Evolutionary conservation across 306 rosid genomes (phyloP), one percentile per base, ranked within the genome.

Genomic region (Glycyrrhiza uralensis): DNA sequence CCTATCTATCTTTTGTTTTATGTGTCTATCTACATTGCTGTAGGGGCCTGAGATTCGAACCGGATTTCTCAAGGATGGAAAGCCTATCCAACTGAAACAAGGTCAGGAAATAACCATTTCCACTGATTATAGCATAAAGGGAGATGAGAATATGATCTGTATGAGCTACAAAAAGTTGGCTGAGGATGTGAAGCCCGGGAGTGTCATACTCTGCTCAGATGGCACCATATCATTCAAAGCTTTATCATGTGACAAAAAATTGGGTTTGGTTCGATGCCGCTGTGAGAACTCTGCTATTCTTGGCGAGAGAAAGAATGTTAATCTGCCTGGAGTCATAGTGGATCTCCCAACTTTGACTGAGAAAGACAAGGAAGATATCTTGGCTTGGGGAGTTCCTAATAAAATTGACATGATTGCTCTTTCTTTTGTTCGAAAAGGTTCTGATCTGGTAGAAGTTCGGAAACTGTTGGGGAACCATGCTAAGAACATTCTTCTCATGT

Each of bases 1-100:
- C 23, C 3, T 56, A 4, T 56, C 0, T 36, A 18, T 42, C 38
- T 45, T 30, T 22, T 7, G 8, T 65, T 69, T 15, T 55, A 22
- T 44, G 30, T 59, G 15, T 33, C n/a, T 70, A 28, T 67, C n/a
- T 45, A 19, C 6, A 2, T 52, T 67, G 77, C 15, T 68, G 30
- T 69, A 93, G 98, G 98, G 98, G 51, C 96, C 98, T 3, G 98
- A 90, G 88, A 93, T 93, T 79, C 88, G 98, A 79, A 93, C 98
- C 38, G 98, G 98, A 26, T 93, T 93, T 85, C 81, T 93, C 71
- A 93, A 88, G 80, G 98, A 90, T 39, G 74, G 84, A 44, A 93
- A 90, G 61, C 90, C 98, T 11, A 22, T 93, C 71, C 93, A 93
- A 64, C 84, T 93, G 20, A 82, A 66, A 70, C 96, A 72, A 63